Conservation (phyloP, 208 protist genomes). For the Naegleria fowleri region DNA sequence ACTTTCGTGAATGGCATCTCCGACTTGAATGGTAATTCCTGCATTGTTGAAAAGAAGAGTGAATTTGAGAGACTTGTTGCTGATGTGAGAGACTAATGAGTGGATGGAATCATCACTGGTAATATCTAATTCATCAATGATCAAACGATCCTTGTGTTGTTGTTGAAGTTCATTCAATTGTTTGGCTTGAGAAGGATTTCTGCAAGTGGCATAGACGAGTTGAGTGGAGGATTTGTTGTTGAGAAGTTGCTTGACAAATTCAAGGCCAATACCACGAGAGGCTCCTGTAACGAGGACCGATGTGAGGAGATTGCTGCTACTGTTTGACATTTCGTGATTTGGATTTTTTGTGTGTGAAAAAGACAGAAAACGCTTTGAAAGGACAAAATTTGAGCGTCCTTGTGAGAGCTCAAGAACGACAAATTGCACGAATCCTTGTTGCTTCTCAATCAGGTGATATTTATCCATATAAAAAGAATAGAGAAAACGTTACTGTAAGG, state of each 20-base stretch:
- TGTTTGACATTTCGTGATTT: too few species aligned
- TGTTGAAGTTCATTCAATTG: background rate
- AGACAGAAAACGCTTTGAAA: too few species aligned
- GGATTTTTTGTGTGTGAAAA: too few species aligned
- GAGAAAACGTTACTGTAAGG: too few species aligned
- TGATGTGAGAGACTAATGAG: background rate
- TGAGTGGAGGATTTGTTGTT: too few species aligned
- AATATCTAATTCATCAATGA: background rate
- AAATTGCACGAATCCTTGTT: too few species aligned
- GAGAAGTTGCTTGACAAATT: background rate
- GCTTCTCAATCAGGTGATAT: too few species aligned
- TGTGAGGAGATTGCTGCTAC: too few species aligned
- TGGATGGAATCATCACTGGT: background rate
- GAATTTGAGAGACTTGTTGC: background rate
- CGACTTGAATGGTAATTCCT: background rate
- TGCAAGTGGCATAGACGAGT: background rate
- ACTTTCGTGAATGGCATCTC: background rate
- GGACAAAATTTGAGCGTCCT: too few species aligned
- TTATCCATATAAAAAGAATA: too few species aligned
- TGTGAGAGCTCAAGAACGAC: too few species aligned
- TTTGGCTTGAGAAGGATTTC: background rate
- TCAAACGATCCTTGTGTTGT: background rate
- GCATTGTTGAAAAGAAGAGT: background rate
- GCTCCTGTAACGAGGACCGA: background rate
- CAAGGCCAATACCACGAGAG: background rate